Percentiles rank a stretch among this genome's conserved stretches.
Conservation (phyloP, 495 filamentous ascomycete species). For the Neurospora sp. region DNA sequence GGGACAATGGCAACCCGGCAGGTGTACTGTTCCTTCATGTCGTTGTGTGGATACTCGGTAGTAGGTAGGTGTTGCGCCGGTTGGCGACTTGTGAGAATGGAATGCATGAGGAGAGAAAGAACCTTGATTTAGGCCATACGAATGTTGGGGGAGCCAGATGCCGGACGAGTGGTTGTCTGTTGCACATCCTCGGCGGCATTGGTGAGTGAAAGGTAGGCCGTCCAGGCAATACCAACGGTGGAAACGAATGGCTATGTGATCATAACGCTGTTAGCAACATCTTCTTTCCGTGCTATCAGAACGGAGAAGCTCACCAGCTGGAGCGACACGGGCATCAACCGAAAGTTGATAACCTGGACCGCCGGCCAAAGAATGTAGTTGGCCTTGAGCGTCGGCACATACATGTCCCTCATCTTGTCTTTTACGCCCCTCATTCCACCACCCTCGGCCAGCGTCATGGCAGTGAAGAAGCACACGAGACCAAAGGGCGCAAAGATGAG, state of each 20-base stretch:
- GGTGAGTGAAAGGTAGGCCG: constrained; percentile 91
- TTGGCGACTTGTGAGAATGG: not conserved
- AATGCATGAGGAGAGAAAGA: not conserved
- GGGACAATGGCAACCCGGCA: not conserved
- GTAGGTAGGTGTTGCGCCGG: not conserved
- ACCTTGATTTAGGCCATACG: constrained; percentile 6
- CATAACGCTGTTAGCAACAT: not conserved
- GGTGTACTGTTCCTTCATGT: not conserved
- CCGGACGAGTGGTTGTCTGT: constrained; percentile 7
- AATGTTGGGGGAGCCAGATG: constrained; percentile 23
- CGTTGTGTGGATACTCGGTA: not conserved
- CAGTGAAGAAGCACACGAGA: constrained; percentile 85
- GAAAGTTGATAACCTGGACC: constrained; percentile 95
- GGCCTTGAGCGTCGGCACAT: constrained; percentile 86
- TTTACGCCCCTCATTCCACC: constrained; percentile 70
- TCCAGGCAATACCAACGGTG: constrained; percentile 96
- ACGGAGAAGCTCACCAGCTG: constrained; percentile 66
- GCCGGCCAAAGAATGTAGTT: constrained; percentile 95
- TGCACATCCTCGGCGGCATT: constrained; percentile 68
- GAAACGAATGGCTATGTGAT: constrained; percentile 83
- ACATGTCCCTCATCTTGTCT: constrained; percentile 87
- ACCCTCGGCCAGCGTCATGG: constrained; percentile 94
- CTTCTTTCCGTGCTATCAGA: not conserved
- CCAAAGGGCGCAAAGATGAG: constrained; percentile 90
- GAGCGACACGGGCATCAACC: constrained; percentile 88